phyloP scores from a whole-genome alignment of 805 yeast species.

The Hanseniaspora taiwanica region DNA sequence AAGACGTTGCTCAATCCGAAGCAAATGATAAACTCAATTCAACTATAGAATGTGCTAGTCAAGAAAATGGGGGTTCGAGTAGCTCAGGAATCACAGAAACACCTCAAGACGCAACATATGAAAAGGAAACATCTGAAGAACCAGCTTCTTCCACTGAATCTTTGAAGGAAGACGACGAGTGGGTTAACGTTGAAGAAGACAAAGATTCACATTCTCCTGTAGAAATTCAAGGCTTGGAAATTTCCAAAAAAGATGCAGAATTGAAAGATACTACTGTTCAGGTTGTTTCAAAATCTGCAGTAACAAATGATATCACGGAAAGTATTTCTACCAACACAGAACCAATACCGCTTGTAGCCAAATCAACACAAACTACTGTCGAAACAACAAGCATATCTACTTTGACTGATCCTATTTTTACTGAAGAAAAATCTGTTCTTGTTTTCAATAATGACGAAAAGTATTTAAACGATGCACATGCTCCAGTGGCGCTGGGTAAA shows the following conservation, averaged over 20 bases:
- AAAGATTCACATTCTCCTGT: too few species aligned
- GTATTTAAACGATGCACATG: constrained; percentile 16
- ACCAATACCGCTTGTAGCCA: background rate
- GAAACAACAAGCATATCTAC: background rate
- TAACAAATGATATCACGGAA: too few species aligned
- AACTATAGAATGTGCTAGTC: too few species aligned
- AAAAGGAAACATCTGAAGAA: too few species aligned
- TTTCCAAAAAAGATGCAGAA: too few species aligned
- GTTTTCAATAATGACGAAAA: constrained; percentile 25
- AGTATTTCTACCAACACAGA: too few species aligned
- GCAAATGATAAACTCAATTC: background rate
- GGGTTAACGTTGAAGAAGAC: constrained; percentile 2
- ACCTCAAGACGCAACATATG: too few species aligned
- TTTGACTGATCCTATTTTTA: constrained; percentile 12
- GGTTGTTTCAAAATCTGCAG: too few species aligned
- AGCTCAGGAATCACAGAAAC: background rate
- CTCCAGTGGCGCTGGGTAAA: constrained; percentile 11
- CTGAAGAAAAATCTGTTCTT: constrained; percentile 9
- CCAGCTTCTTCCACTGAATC: too few species aligned
- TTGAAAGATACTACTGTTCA: too few species aligned
- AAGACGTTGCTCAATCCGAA: too few species aligned
- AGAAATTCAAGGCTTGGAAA: too few species aligned
- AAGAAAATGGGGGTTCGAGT: constrained; percentile 1
- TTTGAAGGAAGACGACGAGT: background rate
- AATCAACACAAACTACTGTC: background rate